Conservation (phyloP, 2,329 filamentous ascomycete species). For the Calonectria pauciramosa region DNA sequence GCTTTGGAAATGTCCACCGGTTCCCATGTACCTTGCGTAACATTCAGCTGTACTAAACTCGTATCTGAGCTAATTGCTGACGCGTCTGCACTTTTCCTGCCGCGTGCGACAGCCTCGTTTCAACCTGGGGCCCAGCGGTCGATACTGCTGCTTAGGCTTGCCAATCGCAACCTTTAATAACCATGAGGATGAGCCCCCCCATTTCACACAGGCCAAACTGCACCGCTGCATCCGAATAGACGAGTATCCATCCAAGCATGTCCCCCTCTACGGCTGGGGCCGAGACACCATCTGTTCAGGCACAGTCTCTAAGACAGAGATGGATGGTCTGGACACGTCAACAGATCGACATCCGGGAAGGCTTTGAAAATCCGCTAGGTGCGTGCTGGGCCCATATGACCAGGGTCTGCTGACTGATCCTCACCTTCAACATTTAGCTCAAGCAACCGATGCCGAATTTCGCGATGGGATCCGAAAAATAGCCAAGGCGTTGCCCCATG, state of each 20-base stretch:
- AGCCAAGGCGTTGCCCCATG: neutral
- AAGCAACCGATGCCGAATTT: neutral
- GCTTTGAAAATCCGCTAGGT: neutral
- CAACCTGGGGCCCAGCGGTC: neutral
- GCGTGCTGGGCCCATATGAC: neutral
- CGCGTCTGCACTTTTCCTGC: neutral
- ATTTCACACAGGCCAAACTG: neutral
- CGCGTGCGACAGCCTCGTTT: neutral
- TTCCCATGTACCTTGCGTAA: neutral
- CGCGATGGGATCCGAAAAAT: neutral
- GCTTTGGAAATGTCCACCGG: neutral
- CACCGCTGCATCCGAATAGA: too few species aligned
- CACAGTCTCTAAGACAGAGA: neutral
- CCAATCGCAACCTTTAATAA: slow-evolving; percentile 7
- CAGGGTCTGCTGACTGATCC: neutral
- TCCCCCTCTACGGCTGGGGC: neutral
- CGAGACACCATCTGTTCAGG: neutral
- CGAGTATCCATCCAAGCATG: neutral
- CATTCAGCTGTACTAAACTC: neutral
- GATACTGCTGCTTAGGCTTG: neutral
- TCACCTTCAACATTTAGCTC: neutral
- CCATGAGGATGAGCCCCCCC: neutral
- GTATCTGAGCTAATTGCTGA: neutral
- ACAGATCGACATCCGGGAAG: neutral
- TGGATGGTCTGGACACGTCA: neutral